phyloP scores from a whole-genome alignment of 148 eudicot genomes.

The Heliamphora exappendiculata region DNA sequence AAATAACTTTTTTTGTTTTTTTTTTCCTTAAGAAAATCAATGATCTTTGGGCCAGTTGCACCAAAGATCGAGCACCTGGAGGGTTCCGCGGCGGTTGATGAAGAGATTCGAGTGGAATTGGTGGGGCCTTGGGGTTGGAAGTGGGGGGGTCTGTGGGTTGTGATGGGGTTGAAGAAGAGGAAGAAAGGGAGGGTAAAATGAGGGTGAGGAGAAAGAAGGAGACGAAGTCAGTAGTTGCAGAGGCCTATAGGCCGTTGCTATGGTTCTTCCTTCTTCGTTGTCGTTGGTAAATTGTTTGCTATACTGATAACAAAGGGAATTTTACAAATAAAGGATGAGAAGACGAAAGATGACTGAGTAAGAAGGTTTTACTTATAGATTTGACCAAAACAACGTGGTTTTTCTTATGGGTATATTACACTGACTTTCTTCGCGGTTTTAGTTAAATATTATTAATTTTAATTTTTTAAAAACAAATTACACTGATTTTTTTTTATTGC shows the following conservation, averaged over 20 bases:
- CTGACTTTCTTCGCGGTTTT: too few relatives aligned
- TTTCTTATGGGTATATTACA: too few relatives aligned
- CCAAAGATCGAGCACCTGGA: constrained; percentile 25
- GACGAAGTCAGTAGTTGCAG: not conserved
- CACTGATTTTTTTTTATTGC: too few relatives aligned
- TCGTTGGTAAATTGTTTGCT: too few relatives aligned
- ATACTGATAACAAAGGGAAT: not conserved
- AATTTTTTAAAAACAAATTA: too few relatives aligned
- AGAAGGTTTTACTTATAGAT: too few relatives aligned
- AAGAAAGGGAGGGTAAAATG: not conserved
- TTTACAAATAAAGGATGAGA: not conserved
- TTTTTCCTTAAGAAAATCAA: too few relatives aligned
- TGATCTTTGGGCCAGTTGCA: constrained; percentile 32
- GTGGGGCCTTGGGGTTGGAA: constrained; percentile 22
- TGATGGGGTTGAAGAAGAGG: not conserved
- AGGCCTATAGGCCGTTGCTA: constrained; percentile 8
- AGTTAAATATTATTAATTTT: too few relatives aligned
- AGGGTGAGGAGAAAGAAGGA: constrained; percentile 3
- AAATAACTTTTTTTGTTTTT: too few relatives aligned
- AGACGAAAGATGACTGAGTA: not conserved
- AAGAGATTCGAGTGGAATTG: constrained; percentile 30
- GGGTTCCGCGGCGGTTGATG: constrained; percentile 22
- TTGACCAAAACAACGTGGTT: too few relatives aligned
- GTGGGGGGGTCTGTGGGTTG: constrained; percentile 10
- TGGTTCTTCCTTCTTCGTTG: not conserved